Base-by-base conservation (phyloP, 1,139 yeast genomes). In the Suhomyces yuchorum region DNA sequence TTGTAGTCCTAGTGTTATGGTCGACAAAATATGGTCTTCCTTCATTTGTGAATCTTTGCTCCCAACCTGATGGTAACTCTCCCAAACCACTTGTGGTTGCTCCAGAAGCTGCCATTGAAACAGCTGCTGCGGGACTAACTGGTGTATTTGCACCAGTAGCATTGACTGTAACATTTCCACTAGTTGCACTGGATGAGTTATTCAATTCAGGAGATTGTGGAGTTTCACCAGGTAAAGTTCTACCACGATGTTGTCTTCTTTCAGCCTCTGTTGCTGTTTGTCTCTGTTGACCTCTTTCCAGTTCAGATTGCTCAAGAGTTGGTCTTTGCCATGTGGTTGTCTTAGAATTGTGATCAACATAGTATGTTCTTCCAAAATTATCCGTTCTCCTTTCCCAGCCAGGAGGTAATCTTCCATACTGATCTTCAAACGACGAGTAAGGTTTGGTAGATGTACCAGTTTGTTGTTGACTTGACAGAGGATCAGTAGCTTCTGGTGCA, bases 341-440 rank as follows among this genome's bases (percentile, higher is more conserved):
- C 70, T 98, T 84, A 28, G 97, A 89, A 67, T 92, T 92, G 71
- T 93, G 99, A 70, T 93, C 99, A 37, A 93, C 99, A 65, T 93
- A 93, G 68, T 95, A 93, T 0, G 98, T 93, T 62, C 99, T 83
- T 28, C 99, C 99, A 61, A 91, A 88, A 65, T 91, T 91, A 67
- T 93, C 99, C 1, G 98, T 92, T 68, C 98, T 83, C 59, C 99
- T 84, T 70, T 93, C 99, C 99, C 99, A 93, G 3, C 99, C 99
- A 3, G 97, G 89, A 5, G 99, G 99, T 57, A 93, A 77, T 61
- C 97, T 80, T 42, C 99, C 99, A 60, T 85, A 83, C 65, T 93
- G 98, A 69, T 93, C 99, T 68, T 93, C 99, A 65, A 93, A 93
- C 1, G 98, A 89, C 2, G 96, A 87, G 59, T 84, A 86, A 57